Evolutionary conservation across 2,329 filamentous ascomycete species (phyloP).

Genomic region (Calonectria montana): DNA sequence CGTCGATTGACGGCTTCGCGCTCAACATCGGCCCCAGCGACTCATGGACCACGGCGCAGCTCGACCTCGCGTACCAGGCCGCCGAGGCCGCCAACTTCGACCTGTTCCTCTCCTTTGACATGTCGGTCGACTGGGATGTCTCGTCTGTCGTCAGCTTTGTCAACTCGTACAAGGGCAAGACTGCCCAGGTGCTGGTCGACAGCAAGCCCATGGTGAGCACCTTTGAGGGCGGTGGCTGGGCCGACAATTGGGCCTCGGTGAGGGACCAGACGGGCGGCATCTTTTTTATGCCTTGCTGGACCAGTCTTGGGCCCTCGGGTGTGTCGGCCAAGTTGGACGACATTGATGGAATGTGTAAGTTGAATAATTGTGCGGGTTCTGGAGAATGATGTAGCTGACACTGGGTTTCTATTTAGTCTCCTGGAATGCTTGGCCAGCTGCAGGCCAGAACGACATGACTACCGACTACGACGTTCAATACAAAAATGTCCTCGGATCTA

Average conservation of each 20-base stretch:
- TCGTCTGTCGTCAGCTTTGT: constrained; percentile 41
- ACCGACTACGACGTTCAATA: constrained; percentile 50
- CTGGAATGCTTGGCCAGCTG: constrained; percentile 54
- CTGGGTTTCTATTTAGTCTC: constrained; percentile 40
- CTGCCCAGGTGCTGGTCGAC: constrained; percentile 44
- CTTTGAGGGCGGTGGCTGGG: constrained; percentile 59
- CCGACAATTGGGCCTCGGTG: constrained; percentile 57
- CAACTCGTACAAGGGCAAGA: constrained; percentile 36
- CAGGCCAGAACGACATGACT: constrained; percentile 46
- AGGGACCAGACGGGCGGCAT: constrained; percentile 47
- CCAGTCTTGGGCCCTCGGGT: constrained; percentile 37
- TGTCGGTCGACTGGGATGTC: constrained; percentile 45
- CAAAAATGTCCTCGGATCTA: constrained; percentile 45
- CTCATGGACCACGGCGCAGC: constrained; percentile 46
- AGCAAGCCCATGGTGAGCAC: constrained; percentile 60
- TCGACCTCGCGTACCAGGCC: constrained; percentile 44
- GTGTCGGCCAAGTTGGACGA: constrained; percentile 34
- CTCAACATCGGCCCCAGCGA: constrained; percentile 52
- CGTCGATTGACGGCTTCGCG: constrained; percentile 56
- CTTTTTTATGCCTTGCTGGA: constrained; percentile 61
- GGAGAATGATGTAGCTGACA: constrained; percentile 8
- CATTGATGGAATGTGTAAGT: constrained; percentile 42
- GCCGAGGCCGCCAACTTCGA: constrained; percentile 42
- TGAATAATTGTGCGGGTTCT: too few species aligned
- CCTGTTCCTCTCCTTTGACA: constrained; percentile 57